phyloP scores from a whole-genome alignment of 768 basidiomycete genomes.

The Lentinula sp. region DNA sequence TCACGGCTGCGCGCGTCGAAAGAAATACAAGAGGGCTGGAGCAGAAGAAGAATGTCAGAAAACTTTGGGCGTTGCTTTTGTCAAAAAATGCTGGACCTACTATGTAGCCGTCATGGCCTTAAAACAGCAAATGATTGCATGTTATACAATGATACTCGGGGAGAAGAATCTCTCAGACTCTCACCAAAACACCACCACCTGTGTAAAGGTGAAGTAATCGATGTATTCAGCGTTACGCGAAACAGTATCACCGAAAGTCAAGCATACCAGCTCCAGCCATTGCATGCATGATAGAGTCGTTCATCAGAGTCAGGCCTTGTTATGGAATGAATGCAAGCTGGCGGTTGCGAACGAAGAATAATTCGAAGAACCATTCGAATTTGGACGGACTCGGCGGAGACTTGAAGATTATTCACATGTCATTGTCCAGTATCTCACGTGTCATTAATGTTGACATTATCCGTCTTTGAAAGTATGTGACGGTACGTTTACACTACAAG shows the following conservation, averaged over 20 bases:
- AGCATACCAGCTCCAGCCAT: slow-evolving; percentile 68
- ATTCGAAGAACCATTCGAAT: not conserved
- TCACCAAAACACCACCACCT: slow-evolving; percentile 59
- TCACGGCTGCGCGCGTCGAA: slow-evolving; percentile 90
- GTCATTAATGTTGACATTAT: too few relatives aligned
- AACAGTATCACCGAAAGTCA: too few relatives aligned
- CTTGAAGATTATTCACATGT: slow-evolving; percentile 12
- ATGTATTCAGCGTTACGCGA: not conserved
- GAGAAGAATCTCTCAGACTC: not conserved
- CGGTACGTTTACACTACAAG: not conserved
- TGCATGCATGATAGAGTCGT: slow-evolving; percentile 82
- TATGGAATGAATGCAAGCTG: not conserved
- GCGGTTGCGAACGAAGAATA: not conserved
- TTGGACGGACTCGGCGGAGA: not conserved
- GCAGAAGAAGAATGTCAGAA: slow-evolving; percentile 1
- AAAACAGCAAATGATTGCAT: slow-evolving; percentile 13
- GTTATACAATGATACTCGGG: not conserved
- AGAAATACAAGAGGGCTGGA: slow-evolving; percentile 84
- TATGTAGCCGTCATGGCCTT: slow-evolving; percentile 85
- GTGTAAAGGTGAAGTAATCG: not conserved
- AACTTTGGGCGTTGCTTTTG: not conserved
- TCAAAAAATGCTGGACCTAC: slow-evolving; percentile 33
- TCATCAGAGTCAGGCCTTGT: slow-evolving; percentile 31
- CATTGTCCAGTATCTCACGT: not conserved
- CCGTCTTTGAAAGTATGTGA: too few relatives aligned